Evolutionary conservation across 345 rosid species (phyloP).

Genomic region (Corchorus capsularis): DNA sequence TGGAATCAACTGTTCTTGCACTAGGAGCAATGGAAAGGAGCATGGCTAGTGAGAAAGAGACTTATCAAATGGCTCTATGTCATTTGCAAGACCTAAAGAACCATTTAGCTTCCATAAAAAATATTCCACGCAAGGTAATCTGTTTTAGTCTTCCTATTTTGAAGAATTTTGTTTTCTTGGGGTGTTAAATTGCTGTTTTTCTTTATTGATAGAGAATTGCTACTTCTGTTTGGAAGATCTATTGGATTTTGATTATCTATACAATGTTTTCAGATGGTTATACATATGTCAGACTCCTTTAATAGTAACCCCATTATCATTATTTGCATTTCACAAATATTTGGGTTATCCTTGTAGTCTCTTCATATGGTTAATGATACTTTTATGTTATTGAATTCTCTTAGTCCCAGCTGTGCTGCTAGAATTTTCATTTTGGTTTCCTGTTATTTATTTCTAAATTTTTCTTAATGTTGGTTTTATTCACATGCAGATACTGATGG

Average conservation of each 20-base stretch:
- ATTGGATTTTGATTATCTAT: slow-evolving; percentile 16
- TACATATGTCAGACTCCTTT: slow-evolving; percentile 5
- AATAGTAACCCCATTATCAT: neutral
- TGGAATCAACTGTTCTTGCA: slow-evolving; percentile 84
- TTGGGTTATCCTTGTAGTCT: neutral
- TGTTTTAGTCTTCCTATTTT: slow-evolving; percentile 6
- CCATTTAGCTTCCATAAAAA: slow-evolving; percentile 78
- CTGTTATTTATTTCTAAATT: slow-evolving; percentile 13
- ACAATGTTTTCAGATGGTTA: slow-evolving; percentile 6
- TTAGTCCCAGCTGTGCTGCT: neutral
- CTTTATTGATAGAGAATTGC: slow-evolving; percentile 16
- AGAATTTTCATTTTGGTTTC: slow-evolving; percentile 5
- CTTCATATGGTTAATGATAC: neutral
- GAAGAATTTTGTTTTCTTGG: slow-evolving; percentile 18
- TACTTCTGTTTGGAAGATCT: slow-evolving; percentile 9
- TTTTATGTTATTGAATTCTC: slow-evolving; percentile 2
- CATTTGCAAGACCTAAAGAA: slow-evolving; percentile 71
- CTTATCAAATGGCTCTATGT: slow-evolving; percentile 53
- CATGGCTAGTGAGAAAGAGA: slow-evolving; percentile 48
- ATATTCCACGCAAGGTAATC: slow-evolving; percentile 83
- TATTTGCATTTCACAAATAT: neutral
- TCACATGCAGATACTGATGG: slow-evolving; percentile 86
- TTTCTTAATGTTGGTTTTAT: slow-evolving; percentile 29
- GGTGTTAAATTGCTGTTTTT: slow-evolving; percentile 12
- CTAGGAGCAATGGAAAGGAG: slow-evolving; percentile 68